Percentiles rank a stretch among this genome's conserved stretches.
phyloP scores from a whole-genome alignment of 805 yeast species.

The Starmerella kuoi region DNA sequence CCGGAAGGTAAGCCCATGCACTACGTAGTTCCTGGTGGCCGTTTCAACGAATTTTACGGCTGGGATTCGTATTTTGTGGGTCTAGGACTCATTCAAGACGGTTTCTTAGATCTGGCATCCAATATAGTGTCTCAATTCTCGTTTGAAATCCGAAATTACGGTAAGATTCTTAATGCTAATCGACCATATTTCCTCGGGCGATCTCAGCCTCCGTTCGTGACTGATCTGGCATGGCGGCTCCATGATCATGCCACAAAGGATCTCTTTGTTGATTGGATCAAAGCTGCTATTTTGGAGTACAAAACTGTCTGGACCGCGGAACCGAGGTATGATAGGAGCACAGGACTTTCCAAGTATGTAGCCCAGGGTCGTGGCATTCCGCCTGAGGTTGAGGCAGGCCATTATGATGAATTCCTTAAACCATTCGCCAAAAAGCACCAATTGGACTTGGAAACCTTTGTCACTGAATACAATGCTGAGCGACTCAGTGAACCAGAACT shows the following conservation, averaged over 20 bases:
- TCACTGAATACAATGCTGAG: constrained; percentile 55
- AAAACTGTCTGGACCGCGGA: constrained; percentile 59
- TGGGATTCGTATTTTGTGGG: constrained; percentile 97
- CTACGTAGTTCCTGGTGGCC: constrained; percentile 92
- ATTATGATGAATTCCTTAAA: constrained; percentile 57
- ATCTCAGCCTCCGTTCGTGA: constrained; percentile 92
- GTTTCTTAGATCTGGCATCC: constrained; percentile 54
- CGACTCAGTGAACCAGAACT: constrained; percentile 61
- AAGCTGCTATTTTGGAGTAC: constrained; percentile 81
- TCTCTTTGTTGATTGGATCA: constrained; percentile 53
- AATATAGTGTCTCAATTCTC: constrained; percentile 90
- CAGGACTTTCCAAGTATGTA: constrained; percentile 80
- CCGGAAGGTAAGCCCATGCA: constrained; percentile 55
- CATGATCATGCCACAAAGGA: constrained; percentile 32
- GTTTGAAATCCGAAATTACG: constrained; percentile 80
- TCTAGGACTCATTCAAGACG: constrained; percentile 62
- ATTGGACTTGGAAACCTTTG: constrained; percentile 48
- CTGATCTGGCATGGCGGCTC: constrained; percentile 75
- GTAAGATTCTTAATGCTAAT: constrained; percentile 88
- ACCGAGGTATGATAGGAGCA: constrained; percentile 59
- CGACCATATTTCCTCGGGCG: constrained; percentile 81
- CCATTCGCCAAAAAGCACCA: constrained; percentile 58
- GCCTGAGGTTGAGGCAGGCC: constrained; percentile 89
- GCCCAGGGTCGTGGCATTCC: constrained; percentile 92
- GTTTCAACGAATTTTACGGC: constrained; percentile 92